Conservation (phyloP, 2,329 filamentous ascomycete genomes). For the Colletotrichum neosansevieriae region DNA sequence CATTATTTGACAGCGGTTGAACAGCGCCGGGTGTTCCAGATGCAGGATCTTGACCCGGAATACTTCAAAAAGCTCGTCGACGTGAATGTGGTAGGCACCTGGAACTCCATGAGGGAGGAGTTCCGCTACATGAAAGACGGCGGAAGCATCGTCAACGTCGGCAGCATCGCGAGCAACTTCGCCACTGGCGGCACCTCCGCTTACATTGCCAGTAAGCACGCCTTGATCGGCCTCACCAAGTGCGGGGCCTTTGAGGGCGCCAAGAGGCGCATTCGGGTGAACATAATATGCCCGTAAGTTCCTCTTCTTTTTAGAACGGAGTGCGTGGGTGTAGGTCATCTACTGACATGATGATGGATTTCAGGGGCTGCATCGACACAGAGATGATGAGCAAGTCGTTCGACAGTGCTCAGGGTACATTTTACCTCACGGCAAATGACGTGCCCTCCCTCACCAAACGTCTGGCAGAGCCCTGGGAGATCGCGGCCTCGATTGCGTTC, state of each 20-base stretch:
- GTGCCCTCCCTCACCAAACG: conserved; percentile 46
- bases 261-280: conserved; percentile 33
- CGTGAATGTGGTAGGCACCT: conserved; percentile 45
- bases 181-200: conserved; percentile 51
- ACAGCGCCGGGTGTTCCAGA: conserved; percentile 45
- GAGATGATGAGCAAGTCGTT: conserved; percentile 47
- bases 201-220: conserved; percentile 50
- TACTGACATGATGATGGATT: conserved; percentile 20
- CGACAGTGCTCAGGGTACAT: conserved; percentile 41
- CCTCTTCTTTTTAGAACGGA: not conserved
- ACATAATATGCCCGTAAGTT: conserved; percentile 34
- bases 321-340: not conserved
- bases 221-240: conserved; percentile 45
- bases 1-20: conserved; percentile 31
- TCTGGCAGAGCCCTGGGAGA: conserved; percentile 46
- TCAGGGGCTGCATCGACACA: conserved; percentile 46
- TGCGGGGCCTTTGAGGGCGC: conserved; percentile 46
- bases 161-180: conserved; percentile 57
- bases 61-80: conserved; percentile 44
- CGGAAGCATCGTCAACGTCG: conserved; percentile 62
- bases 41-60: conserved; percentile 42
- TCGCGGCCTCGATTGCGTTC: conserved; percentile 48
- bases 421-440: conserved; percentile 29
- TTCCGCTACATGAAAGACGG: conserved; percentile 52
- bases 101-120: conserved; percentile 46